Evolutionary conservation across 768 basidiomycete species (phyloP).

Genomic region (Suillus ampliporus): DNA sequence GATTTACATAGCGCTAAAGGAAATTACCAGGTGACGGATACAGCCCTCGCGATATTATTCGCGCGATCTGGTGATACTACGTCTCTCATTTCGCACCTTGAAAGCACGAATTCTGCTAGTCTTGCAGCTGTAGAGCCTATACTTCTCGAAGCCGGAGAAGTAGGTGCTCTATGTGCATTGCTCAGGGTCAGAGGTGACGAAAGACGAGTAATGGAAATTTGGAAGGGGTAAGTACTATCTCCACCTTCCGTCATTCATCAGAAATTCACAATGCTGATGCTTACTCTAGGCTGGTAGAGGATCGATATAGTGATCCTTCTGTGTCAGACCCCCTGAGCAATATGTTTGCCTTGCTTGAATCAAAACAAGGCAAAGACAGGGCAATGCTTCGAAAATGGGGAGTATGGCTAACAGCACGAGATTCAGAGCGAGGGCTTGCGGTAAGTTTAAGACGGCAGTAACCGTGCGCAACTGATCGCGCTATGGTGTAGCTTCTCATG

Average conservation of each 20-base stretch:
- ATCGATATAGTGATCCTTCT: slow-evolving; percentile 27
- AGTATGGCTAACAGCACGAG: slow-evolving; percentile 76
- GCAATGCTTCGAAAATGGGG: slow-evolving; percentile 74
- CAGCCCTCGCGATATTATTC: slow-evolving; percentile 35
- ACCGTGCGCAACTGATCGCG: background rate
- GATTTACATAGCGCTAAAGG: slow-evolving; percentile 60
- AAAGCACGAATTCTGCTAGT: background rate
- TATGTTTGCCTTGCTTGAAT: slow-evolving; percentile 33
- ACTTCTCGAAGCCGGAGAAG: background rate
- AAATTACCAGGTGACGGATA: slow-evolving; percentile 62
- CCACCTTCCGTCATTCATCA: background rate
- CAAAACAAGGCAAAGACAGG: slow-evolving; percentile 52
- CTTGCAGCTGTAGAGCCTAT: slow-evolving; percentile 5
- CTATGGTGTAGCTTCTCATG: slow-evolving; percentile 24
- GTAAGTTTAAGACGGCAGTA: slow-evolving; percentile 41
- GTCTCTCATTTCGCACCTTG: slow-evolving; percentile 22
- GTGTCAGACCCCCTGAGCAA: slow-evolving; percentile 34
- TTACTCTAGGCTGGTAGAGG: slow-evolving; percentile 29
- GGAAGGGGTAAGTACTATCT: slow-evolving; percentile 28
- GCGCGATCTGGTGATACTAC: slow-evolving; percentile 29
- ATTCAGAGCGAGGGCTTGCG: slow-evolving; percentile 73
- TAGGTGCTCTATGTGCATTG: slow-evolving; percentile 3
- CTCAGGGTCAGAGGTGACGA: slow-evolving; percentile 19
- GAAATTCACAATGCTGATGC: background rate
- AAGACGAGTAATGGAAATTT: slow-evolving; percentile 26